A percentile compares a stretch with the other conserved stretches of the same genome.
Conservation (phyloP, 306 rosid genomes). For the Castanea crenata region DNA sequence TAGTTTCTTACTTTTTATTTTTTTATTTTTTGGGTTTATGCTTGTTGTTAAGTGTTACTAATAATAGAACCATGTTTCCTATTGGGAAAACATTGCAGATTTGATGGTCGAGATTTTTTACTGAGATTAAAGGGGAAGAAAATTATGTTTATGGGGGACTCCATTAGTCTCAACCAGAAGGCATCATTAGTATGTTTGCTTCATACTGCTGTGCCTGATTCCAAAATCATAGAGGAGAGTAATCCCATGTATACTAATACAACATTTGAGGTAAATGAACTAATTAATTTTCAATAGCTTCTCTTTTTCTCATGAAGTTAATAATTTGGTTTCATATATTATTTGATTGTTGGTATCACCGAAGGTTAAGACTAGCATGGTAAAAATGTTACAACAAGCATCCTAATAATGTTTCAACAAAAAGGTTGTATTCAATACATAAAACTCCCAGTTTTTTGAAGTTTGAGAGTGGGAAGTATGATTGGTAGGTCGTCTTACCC, state of each 20-base stretch:
- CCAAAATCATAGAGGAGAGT: background rate
- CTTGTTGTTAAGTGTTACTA: background rate
- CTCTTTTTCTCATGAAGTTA: background rate
- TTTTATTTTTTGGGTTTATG: background rate
- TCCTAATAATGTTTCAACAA: too few species aligned
- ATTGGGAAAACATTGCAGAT: constrained; percentile 25
- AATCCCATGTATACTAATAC: constrained; percentile 1
- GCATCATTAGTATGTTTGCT: constrained; percentile 60
- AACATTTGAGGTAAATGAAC: constrained; percentile 35
- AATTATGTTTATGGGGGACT: constrained; percentile 73
- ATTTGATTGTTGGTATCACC: background rate
- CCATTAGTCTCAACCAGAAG: constrained; percentile 60
- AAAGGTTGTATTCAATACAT: too few species aligned
- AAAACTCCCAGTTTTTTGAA: too few species aligned
- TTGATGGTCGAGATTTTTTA: constrained; percentile 48
- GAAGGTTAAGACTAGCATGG: background rate
- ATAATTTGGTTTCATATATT: background rate
- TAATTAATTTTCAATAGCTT: background rate
- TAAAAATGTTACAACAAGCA: too few species aligned
- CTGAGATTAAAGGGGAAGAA: constrained; percentile 41
- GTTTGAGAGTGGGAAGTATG: too few species aligned
- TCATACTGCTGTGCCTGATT: constrained; percentile 42
- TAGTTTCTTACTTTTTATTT: too few species aligned
- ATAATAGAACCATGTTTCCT: background rate
- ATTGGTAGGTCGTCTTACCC: too few species aligned